A percentile compares a stretch with the other conserved stretches of the same genome.
Conservation (phyloP, 192 early-diverging fungal species). For the Polychytrium aggregatum region DNA sequence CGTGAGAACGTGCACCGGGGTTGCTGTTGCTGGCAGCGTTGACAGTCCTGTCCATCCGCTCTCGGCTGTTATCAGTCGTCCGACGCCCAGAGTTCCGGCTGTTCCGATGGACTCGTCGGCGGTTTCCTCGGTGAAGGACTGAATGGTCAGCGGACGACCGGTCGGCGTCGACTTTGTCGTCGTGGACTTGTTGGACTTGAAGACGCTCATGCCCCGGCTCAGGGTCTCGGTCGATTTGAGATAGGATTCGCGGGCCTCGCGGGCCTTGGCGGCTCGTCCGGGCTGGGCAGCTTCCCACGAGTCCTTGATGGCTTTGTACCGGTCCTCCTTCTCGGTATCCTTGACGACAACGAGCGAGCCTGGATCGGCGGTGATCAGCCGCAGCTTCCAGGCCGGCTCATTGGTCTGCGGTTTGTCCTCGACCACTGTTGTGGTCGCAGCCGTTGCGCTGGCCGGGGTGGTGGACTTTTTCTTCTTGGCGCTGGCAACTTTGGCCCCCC, state of each 20-base stretch:
- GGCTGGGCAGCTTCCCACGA: conserved; percentile 39
- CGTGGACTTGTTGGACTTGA: conserved; percentile 30
- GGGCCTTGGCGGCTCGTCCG: conserved; percentile 33
- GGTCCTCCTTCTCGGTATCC: conserved; percentile 54
- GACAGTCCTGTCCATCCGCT: neutral
- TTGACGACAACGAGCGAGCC: conserved; percentile 30
- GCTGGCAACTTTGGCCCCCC: conserved; percentile 19
- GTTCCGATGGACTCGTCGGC: neutral
- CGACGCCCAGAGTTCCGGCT: conserved; percentile 4
- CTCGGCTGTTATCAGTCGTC: conserved; percentile 3
- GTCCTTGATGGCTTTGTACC: conserved; percentile 43
- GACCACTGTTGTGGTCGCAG: conserved; percentile 4
- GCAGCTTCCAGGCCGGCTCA: conserved; percentile 35
- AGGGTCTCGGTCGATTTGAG: conserved; percentile 29
- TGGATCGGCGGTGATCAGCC: conserved; percentile 35
- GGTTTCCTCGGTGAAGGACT: conserved; percentile 2
- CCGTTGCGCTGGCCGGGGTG: conserved; percentile 2
- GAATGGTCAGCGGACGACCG: conserved; percentile 1
- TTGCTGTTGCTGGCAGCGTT: neutral
- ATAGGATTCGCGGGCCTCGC: conserved; percentile 38
- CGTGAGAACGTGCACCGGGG: conserved; percentile 13
- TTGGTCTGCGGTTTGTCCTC: no score
- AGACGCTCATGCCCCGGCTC: conserved; percentile 9
- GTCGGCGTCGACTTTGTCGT: conserved; percentile 5
- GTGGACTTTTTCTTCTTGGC: conserved; percentile 27